A percentile compares a stretch with the other conserved stretches of the same genome.
These are phyloP conservation scores for Trichoderma virens DNA, from an alignment of 495 filamentous ascomycete genomes.

Conservation along the genomic window DNA sequence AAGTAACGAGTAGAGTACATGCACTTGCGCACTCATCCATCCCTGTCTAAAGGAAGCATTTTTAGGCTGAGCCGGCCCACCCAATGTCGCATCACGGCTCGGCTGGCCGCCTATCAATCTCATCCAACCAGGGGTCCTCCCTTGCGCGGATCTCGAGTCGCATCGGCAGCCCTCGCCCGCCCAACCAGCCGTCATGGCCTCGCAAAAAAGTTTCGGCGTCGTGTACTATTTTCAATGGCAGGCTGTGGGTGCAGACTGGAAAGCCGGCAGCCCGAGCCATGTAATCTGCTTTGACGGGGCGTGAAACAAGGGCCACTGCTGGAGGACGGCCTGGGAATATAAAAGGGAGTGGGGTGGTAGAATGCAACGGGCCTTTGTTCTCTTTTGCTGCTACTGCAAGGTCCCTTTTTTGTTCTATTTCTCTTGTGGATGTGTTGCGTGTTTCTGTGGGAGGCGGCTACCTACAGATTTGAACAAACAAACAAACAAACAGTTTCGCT, in stretches of 20 bases:
- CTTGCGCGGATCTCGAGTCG: background rate
- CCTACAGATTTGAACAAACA: background rate
- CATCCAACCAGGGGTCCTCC: background rate
- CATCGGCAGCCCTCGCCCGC: background rate
- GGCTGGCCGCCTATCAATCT: conserved; percentile 5
- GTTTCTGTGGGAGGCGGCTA: background rate
- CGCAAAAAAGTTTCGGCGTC: no score
- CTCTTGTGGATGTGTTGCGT: background rate
- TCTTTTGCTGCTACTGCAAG: background rate
- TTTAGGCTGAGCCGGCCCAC: background rate
- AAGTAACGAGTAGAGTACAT: background rate
- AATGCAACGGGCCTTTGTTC: background rate
- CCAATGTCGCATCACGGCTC: conserved; percentile 5
- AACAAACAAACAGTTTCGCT: background rate
- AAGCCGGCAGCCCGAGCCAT: no score
- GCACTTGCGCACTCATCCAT: background rate
- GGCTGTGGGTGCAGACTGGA: no score
- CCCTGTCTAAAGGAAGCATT: background rate
- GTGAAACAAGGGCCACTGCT: background rate
- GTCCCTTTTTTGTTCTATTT: background rate
- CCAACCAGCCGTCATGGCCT: background rate
- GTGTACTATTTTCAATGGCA: no score
- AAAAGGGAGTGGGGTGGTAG: background rate
- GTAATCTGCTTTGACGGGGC: no score
- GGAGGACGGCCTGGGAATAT: background rate